phyloP scores from a whole-genome alignment of 148 eudicot species.

The Polygonum aviculare region DNA sequence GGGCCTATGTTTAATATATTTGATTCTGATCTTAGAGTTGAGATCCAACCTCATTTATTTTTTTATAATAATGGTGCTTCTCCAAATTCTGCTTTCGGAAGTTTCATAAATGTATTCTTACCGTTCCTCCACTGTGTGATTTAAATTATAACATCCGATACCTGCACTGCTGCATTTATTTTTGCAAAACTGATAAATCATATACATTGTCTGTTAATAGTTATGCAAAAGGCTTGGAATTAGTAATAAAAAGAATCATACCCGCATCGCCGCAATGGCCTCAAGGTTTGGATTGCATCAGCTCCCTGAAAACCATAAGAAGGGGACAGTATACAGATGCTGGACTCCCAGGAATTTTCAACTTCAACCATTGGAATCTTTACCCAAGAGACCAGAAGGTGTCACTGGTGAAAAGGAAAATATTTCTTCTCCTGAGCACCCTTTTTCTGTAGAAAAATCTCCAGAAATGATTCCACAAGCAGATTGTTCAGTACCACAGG shows the following conservation, averaged over 20 bases:
- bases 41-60: not conserved
- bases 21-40: not conserved
- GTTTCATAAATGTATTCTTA: not conserved
- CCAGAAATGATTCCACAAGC: constrained; percentile 19
- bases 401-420: constrained; percentile 22
- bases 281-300: constrained; percentile 70
- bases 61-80: not conserved
- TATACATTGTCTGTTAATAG: constrained; percentile 23
- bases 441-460: constrained; percentile 17
- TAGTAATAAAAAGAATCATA: constrained; percentile 53
- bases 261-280: constrained; percentile 42
- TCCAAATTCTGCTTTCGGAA: not conserved
- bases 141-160: not conserved
- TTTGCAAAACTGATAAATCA: not conserved
- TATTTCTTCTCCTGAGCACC: constrained; percentile 18
- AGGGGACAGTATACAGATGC: constrained; percentile 59
- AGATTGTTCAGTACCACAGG: constrained; percentile 25
- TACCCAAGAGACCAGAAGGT: constrained; percentile 23
- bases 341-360: constrained; percentile 68
- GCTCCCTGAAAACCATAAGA: constrained; percentile 54
- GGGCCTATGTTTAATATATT: not conserved
- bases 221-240: constrained; percentile 83
- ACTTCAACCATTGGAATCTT: constrained; percentile 32
- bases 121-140: not conserved
- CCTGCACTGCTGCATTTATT: not conserved